Evolutionary conservation across 129 eudicot genomes (phyloP), one percentile per base, ranked within the genome.

Genomic region (Ambrosia artemisiifolia): DNA sequence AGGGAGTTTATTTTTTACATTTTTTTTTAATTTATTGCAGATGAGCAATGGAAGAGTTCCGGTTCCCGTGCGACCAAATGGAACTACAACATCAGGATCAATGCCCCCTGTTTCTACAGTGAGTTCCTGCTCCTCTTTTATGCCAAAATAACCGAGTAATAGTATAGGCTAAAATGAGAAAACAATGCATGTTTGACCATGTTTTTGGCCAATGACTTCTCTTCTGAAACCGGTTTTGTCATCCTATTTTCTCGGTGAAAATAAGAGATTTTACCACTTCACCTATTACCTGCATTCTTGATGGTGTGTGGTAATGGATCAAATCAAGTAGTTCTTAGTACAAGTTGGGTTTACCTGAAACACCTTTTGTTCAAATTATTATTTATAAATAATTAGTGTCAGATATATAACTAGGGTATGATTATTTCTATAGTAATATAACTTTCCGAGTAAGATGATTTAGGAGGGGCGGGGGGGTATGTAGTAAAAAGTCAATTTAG

Each of bases 41-140:
- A 71, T 64, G 81, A 83, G 80, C 80, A 85, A 77, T 78, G 75
- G 85, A 70, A 79, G 92, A 73, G 70, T 76, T 71, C 87, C 89
- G 0, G 36, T 84, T 65, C 83, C 92, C 2, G 75, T 71, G 17
- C 65, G 85, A 49, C 88, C 83, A 73, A 70, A 71, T 12, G 85
- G 87, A 43, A 76, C 69, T 54, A 40, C 88, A 6, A 71, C 88
- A 47, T 75, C 88, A 46, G 86, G 72, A 14, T 36, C 80, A 55
- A 38, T 30, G 30, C 24, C 88, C 16, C 56, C 88, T 54, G 38
- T 78, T 75, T 83, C 84, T 16, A 68, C 84, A 17, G 91, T 86
- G 61, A 72, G 86, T 69, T 68, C 44, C 40, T 43, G 42, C 13
- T 57, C 36, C 38, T 57, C 32, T 30, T 56, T 24, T 36, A 43